Evolutionary conservation across 345 rosid species (phyloP).

Genomic region (Hypericum androsaemum): DNA sequence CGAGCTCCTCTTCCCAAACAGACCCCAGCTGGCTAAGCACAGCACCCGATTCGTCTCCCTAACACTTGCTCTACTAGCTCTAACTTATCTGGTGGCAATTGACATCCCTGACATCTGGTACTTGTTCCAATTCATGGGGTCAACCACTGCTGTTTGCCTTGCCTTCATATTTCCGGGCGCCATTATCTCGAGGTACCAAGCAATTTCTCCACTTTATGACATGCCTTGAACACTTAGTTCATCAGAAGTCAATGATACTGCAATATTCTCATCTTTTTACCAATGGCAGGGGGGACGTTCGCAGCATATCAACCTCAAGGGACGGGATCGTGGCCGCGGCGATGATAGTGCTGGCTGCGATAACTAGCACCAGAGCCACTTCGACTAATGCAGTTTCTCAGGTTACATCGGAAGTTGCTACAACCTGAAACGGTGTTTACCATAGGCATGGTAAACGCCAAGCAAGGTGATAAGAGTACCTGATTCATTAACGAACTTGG

Average conservation of each 20-base stretch:
- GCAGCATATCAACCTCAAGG: conserved; percentile 27
- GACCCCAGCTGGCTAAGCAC: conserved; percentile 34
- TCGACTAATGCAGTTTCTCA: conserved; percentile 22
- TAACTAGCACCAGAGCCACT: conserved; percentile 40
- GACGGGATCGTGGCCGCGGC: conserved; percentile 27
- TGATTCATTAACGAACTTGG: too few relatives aligned
- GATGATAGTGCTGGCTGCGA: conserved; percentile 37
- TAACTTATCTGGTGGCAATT: conserved; percentile 49
- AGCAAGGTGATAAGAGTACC: too few relatives aligned
- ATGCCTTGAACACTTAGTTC: background rate
- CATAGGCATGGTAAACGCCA: too few relatives aligned
- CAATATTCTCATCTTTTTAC: conserved; percentile 1
- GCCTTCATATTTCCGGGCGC: conserved; percentile 82
- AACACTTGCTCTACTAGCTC: conserved; percentile 32
- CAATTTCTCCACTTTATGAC: background rate
- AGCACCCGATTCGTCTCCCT: conserved; percentile 41
- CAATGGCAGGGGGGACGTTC: conserved; percentile 40
- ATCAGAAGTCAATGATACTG: background rate
- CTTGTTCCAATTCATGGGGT: conserved; percentile 77
- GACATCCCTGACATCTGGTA: conserved; percentile 72
- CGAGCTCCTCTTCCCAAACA: conserved; percentile 49
- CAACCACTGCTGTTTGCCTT: conserved; percentile 70
- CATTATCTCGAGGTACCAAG: conserved; percentile 47
- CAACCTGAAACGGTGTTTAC: too few relatives aligned
- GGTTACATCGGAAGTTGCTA: too few relatives aligned